Conservation (phyloP, 495 filamentous ascomycete genomes). For the Talaromyces thailandensis region DNA sequence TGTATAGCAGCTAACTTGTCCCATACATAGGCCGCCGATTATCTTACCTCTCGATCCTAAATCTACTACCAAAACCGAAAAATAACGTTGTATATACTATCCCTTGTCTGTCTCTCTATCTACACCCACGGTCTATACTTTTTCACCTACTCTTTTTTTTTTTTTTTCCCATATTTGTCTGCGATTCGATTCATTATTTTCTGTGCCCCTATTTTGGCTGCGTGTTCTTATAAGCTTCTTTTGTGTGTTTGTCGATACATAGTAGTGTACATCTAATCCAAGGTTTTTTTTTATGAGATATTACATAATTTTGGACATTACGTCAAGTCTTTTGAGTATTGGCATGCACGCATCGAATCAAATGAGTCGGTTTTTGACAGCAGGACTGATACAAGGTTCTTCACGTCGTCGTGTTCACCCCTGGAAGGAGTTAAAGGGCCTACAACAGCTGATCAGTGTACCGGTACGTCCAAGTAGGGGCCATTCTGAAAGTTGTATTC, state of each 20-base stretch:
- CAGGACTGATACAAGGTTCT: too few species aligned
- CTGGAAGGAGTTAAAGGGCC: too few species aligned
- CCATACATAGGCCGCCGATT: slow-evolving; percentile 28
- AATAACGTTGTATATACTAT: slow-evolving; percentile 8
- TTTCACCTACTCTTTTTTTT: background rate
- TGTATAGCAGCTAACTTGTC: background rate
- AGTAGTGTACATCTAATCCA: slow-evolving; percentile 16
- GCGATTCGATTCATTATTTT: background rate
- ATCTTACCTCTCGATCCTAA: slow-evolving; percentile 28
- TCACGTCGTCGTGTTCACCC: too few species aligned
- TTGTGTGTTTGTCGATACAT: slow-evolving; percentile 8
- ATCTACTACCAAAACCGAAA: slow-evolving; percentile 13
- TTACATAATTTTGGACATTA: background rate
- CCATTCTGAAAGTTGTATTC: background rate
- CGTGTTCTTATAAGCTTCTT: background rate
- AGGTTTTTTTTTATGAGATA: background rate
- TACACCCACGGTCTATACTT: background rate
- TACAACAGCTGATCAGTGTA: too few species aligned
- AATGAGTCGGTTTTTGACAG: too few species aligned
- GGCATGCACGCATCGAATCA: background rate
- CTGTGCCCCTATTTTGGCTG: background rate
- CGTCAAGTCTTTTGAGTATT: background rate
- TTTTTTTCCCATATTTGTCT: background rate
- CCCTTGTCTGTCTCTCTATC: background rate
- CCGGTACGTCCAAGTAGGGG: background rate